phyloP scores from a whole-genome alignment of 2,329 filamentous ascomycete genomes.

The Ramularia endophylla region DNA sequence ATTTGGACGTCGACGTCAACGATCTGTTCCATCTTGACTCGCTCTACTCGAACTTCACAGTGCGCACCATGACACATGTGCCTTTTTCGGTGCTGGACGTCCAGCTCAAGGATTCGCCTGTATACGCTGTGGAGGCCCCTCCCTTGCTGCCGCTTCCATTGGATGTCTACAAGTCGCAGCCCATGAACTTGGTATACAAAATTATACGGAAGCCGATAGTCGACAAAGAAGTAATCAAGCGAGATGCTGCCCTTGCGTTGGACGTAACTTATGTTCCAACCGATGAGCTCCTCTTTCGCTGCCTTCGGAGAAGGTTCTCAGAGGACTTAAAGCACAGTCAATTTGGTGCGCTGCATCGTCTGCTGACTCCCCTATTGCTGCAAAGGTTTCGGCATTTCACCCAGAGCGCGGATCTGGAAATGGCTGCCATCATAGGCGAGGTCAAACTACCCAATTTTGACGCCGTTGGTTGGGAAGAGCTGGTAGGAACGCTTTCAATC shows the following conservation, averaged over 20 bases:
- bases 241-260: conserved; percentile 53
- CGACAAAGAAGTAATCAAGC: conserved; percentile 20
- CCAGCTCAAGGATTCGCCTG: conserved; percentile 62
- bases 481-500: conserved; percentile 47
- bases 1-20: conserved; percentile 91
- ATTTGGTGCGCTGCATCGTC: conserved; percentile 42
- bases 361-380: conserved; percentile 48
- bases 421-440: conserved; percentile 49
- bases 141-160: conserved; percentile 40
- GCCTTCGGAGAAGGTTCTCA: conserved; percentile 42
- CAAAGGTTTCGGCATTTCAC: conserved; percentile 42
- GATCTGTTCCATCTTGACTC: conserved; percentile 83
- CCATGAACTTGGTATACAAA: conserved; percentile 74
- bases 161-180: conserved; percentile 72
- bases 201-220: conserved; percentile 53
- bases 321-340: conserved; percentile 42
- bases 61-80: conserved; percentile 70
- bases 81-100: conserved; percentile 71
- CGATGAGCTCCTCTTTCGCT: conserved; percentile 61
- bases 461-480: conserved; percentile 48
- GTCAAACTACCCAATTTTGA: conserved; percentile 48
- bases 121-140: conserved; percentile 60
- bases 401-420: conserved; percentile 47
- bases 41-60: conserved; percentile 84
- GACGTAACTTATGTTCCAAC: conserved; percentile 70